Evolutionary conservation across 2,329 filamentous ascomycete species (phyloP), one percentile per base, ranked within the genome.

Genomic region (Trichophyton simii): DNA sequence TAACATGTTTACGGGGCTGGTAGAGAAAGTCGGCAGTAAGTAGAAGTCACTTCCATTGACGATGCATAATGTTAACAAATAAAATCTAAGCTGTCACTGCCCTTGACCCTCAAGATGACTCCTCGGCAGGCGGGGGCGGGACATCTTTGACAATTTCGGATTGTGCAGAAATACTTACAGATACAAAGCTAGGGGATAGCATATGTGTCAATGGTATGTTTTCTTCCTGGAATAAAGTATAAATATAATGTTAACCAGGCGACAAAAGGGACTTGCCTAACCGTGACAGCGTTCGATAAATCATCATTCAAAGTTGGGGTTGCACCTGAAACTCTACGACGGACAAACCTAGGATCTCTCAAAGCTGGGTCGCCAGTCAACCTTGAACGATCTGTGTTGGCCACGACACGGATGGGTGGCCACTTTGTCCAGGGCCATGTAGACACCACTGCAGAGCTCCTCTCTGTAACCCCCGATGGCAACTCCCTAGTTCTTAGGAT

Each of bases 371-470:
- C 85, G 63, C 79, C 78, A 22, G 91, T 97, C 66, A 99, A 99
- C 75, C 86, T 99, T 60, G 94, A 99, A 79, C 86, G 94, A 15
- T 92, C 94, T 2, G 91, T 99, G 60, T 87, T 88, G 18, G 90
- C 91, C 3, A 84, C 88, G 69, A 96, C 92, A 54, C 89, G 94
- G 61, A 97, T 99, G 90, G 94, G 95, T 55, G 94, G 94, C 0
- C 94, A 99, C 77, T 96, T 97, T 70, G 92, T 97, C 36, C 95
- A 99, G 77, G 94, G 94, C 46, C 94, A 99, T 74, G 92, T 99
- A 63, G 95, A 99, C 75, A 92, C 90, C 9, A 85, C 87, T 44
- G 94, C 92, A 0, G 83, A 82, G 50, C 88, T 99, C 63, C 71
- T 86, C 44, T 82, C 83, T 50, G 82, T 88, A 41, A 85, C 82